Evolutionary conservation across 305 asterid genomes (phyloP).

Genomic region (Solanum hybrid): DNA sequence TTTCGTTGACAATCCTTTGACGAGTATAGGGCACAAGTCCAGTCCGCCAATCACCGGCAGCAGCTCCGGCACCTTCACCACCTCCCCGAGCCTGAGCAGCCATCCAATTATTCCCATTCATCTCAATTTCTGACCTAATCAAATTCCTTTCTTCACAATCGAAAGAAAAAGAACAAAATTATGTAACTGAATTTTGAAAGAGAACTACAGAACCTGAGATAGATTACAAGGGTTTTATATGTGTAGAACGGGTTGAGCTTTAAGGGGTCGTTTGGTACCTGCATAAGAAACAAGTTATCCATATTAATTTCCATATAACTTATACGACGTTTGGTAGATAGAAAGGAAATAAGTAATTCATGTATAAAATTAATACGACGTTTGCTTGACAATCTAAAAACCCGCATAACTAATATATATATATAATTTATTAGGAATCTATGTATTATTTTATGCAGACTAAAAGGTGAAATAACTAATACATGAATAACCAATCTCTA

Average conservation of each 20-base stretch:
- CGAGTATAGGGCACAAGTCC: constrained; percentile 54
- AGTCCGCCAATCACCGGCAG: constrained; percentile 56
- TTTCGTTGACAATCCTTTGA: constrained; percentile 66
- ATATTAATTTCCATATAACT: not conserved
- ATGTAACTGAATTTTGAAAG: not conserved
- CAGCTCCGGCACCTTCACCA: constrained; percentile 16
- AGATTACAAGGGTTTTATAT: not conserved
- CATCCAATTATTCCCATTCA: constrained; percentile 58
- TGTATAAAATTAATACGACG: not conserved
- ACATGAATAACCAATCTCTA: not conserved
- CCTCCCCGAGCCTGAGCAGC: constrained; percentile 21
- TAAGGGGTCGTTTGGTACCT: not conserved
- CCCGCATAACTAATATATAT: no score
- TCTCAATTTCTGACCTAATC: constrained; percentile 1
- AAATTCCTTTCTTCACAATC: not conserved
- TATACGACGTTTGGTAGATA: not conserved
- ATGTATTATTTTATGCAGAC: not conserved
- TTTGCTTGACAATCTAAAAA: not conserved
- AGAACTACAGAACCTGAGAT: not conserved
- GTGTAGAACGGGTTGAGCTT: not conserved
- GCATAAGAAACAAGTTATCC: not conserved
- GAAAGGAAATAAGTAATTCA: not conserved
- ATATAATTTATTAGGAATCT: not conserved
- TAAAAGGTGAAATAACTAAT: not conserved
- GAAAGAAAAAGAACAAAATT: not conserved